Percentiles rank a stretch among this genome's conserved stretches.
These are phyloP conservation scores for Cryptosporidium tyzzeri DNA, from an alignment of 169 alveolate species.

Conservation along the genomic window DNA sequence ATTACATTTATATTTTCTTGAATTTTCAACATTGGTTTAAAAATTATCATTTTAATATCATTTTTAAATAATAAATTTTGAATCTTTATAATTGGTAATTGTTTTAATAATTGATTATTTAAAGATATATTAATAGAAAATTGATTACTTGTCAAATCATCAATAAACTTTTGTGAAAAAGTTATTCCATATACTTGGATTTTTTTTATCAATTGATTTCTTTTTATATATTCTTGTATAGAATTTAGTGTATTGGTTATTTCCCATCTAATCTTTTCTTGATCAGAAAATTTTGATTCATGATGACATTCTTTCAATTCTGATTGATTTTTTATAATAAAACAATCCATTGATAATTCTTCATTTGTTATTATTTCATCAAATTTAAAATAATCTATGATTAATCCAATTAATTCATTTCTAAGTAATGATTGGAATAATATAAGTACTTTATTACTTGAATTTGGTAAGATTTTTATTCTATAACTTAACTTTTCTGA, in stretches of 20 bases:
- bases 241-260: not conserved
- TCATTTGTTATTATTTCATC: too few relatives aligned
- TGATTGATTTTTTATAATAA: not conserved
- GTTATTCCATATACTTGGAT: not conserved
- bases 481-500: not conserved
- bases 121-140: slow-evolving; percentile 4
- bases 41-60: not conserved
- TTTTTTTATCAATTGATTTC: not conserved
- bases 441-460: not conserved
- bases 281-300: not conserved
- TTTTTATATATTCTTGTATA: slow-evolving; percentile 16
- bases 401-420: not conserved
- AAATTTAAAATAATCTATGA: not conserved
- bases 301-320: not conserved
- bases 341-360: not conserved
- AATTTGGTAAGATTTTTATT: slow-evolving; percentile 8
- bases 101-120: not conserved
- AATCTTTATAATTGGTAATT: slow-evolving; percentile 20
- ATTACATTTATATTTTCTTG: slow-evolving; percentile 7
- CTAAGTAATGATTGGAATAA: not conserved
- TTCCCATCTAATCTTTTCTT: not conserved
- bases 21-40: not conserved
- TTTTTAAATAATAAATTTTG: not conserved
- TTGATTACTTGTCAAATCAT: slow-evolving; percentile 1
- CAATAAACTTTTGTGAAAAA: not conserved